These are phyloP conservation scores for Microcos paniculata DNA, from an alignment of 345 rosid genomes.

Conservation along the genomic window DNA sequence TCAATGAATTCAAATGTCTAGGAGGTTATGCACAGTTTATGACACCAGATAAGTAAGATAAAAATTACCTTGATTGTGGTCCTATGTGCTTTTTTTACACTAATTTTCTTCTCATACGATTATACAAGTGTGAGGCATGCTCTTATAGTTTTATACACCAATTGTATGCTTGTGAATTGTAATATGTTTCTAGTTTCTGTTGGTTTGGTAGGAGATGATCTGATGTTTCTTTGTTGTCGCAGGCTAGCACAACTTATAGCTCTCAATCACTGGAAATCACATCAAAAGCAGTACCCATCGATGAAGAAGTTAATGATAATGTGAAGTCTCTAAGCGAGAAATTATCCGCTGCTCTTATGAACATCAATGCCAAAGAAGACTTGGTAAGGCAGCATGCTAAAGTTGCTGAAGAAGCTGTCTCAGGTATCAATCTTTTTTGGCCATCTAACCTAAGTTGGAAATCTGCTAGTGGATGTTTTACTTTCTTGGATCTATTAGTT, in stretches of 20 bases:
- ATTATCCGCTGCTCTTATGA: constrained; percentile 78
- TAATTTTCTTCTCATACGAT: background rate
- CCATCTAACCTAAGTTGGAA: background rate
- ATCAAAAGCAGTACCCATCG: constrained; percentile 40
- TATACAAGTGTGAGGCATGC: background rate
- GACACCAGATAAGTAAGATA: background rate
- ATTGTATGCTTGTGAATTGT: background rate
- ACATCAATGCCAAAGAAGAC: constrained; percentile 77
- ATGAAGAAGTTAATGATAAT: constrained; percentile 52
- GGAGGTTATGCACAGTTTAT: background rate
- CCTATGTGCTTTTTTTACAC: background rate
- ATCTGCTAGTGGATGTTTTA: background rate
- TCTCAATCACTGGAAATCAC: constrained; percentile 64
- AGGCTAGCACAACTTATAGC: constrained; percentile 40
- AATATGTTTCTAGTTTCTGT: background rate
- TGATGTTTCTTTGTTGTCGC: constrained; percentile 19
- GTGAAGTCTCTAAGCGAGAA: constrained; percentile 53
- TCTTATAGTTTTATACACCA: background rate
- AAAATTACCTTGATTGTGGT: background rate
- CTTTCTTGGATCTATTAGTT: background rate
- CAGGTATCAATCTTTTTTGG: constrained; percentile 48
- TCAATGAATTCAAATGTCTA: background rate
- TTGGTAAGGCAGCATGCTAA: constrained; percentile 84
- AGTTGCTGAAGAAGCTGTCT: constrained; percentile 97
- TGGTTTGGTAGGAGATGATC: constrained; percentile 19